Evolutionary conservation across 2,329 filamentous ascomycete genomes (phyloP).

Genomic region (Botrytis fabae): DNA sequence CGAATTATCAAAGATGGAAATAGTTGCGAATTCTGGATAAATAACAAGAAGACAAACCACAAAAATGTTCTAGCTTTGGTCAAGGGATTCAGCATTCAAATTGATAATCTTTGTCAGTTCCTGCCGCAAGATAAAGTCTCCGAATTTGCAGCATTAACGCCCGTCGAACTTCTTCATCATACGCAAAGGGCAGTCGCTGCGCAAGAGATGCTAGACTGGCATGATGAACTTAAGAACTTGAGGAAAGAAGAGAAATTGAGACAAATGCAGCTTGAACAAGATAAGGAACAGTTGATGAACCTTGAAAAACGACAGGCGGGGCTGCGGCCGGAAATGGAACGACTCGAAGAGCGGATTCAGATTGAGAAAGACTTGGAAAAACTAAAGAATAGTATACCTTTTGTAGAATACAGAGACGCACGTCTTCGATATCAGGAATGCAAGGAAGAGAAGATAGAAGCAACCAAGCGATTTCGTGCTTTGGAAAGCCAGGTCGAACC

Average conservation of each 20-base stretch:
- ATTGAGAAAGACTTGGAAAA: constrained; percentile 64
- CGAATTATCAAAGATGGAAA: constrained; percentile 82
- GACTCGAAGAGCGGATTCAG: constrained; percentile 71
- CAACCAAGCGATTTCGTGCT: constrained; percentile 56
- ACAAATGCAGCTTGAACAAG: constrained; percentile 56
- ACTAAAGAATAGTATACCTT: constrained; percentile 64
- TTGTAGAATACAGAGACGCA: constrained; percentile 63
- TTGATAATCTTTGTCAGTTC: constrained; percentile 97
- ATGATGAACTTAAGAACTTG: constrained; percentile 70
- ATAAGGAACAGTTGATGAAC: constrained; percentile 63
- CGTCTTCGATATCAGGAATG: constrained; percentile 50
- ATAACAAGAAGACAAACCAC: constrained; percentile 62
- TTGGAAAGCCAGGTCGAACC: constrained; percentile 66
- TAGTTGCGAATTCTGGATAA: constrained; percentile 74
- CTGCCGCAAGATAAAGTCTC: constrained; percentile 93
- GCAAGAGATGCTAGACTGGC: constrained; percentile 75
- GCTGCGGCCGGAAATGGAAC: constrained; percentile 79
- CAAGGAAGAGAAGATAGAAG: constrained; percentile 56
- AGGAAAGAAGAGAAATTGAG: constrained; percentile 68
- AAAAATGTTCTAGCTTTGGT: constrained; percentile 69
- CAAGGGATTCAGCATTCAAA: constrained; percentile 78
- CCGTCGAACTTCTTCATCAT: constrained; percentile 77
- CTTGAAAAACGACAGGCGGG: constrained; percentile 71
- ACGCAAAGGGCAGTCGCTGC: constrained; percentile 88
- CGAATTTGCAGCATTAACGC: constrained; percentile 83